Conservation (phyloP, 2,329 filamentous ascomycete genomes). For the Fusarium sulawesiense region DNA sequence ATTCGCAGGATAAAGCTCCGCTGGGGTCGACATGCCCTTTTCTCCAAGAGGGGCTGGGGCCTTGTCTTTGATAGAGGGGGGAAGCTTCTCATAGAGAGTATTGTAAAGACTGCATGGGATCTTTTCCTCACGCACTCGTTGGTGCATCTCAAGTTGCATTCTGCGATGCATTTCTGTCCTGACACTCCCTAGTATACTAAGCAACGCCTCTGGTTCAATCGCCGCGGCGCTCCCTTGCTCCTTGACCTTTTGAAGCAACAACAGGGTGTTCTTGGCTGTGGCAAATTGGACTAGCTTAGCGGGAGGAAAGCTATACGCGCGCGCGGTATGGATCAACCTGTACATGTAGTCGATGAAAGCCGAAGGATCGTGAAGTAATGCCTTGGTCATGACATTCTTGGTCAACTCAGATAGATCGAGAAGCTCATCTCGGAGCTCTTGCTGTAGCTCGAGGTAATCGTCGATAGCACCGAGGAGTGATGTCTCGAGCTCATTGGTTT, state of each 20-base stretch:
- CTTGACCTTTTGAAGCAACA: neutral
- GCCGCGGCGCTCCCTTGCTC: neutral
- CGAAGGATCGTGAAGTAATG: neutral
- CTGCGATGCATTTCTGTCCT: neutral
- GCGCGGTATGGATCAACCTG: neutral
- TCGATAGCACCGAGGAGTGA: neutral
- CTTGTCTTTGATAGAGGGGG: neutral
- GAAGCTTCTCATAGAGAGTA: neutral
- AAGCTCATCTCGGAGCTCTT: neutral
- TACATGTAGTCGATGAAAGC: neutral
- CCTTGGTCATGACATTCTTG: neutral
- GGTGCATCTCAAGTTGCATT: slow-evolving; percentile 1
- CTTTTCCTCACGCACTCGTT: neutral
- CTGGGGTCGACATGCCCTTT: neutral
- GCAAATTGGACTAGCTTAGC: neutral
- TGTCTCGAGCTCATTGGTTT: neutral
- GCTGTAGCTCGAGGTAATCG: neutral
- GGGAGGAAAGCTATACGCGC: neutral
- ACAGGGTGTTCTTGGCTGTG: neutral
- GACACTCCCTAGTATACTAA: neutral
- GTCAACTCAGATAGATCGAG: neutral
- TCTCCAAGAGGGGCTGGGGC: neutral
- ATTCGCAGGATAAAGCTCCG: neutral
- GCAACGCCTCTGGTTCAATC: neutral
- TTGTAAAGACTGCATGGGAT: neutral